These are phyloP conservation scores for Aquilaria yunnanensis DNA, from an alignment of 345 rosid species.

Conservation along the genomic window DNA sequence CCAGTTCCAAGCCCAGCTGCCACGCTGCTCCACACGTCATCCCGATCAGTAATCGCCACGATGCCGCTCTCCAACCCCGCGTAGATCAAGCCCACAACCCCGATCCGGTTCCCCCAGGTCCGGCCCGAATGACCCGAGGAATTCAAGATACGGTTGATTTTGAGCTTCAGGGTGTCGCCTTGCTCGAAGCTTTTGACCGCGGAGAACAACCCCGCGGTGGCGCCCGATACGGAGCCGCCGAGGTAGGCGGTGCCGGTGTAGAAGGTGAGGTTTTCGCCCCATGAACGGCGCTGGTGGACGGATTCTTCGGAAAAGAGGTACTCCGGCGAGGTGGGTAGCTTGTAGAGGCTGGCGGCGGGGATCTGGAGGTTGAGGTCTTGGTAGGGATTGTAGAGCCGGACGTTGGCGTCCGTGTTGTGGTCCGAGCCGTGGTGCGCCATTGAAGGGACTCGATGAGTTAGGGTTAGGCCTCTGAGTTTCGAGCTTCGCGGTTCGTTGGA, in stretches of 20 bases:
- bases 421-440: slow-evolving; percentile 48
- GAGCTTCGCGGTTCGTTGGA: too few species aligned
- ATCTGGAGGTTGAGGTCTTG: slow-evolving; percentile 43
- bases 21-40: slow-evolving; percentile 87
- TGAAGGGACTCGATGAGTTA: neutral
- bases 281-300: slow-evolving; percentile 80
- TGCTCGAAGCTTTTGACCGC: slow-evolving; percentile 63
- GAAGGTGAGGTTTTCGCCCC: slow-evolving; percentile 97
- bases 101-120: slow-evolving; percentile 73
- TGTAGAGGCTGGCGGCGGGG: slow-evolving; percentile 56
- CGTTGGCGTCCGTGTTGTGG: slow-evolving; percentile 30
- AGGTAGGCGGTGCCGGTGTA: slow-evolving; percentile 87
- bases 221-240: slow-evolving; percentile 61
- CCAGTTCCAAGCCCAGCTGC: slow-evolving; percentile 93
- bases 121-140: slow-evolving; percentile 76
- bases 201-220: slow-evolving; percentile 39
- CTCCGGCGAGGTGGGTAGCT: slow-evolving; percentile 90
- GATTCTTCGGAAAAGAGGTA: slow-evolving; percentile 89
- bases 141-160: slow-evolving; percentile 67
- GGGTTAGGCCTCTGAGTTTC: slow-evolving; percentile 17
- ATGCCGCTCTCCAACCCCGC: slow-evolving; percentile 79
- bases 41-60: slow-evolving; percentile 55
- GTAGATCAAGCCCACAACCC: slow-evolving; percentile 70
- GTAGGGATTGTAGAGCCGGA: slow-evolving; percentile 87
- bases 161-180: slow-evolving; percentile 79